A percentile compares a stretch with the other conserved stretches of the same genome.
phyloP scores from a whole-genome alignment of 2,329 filamentous ascomycete genomes.

The Diatrype stigma region DNA sequence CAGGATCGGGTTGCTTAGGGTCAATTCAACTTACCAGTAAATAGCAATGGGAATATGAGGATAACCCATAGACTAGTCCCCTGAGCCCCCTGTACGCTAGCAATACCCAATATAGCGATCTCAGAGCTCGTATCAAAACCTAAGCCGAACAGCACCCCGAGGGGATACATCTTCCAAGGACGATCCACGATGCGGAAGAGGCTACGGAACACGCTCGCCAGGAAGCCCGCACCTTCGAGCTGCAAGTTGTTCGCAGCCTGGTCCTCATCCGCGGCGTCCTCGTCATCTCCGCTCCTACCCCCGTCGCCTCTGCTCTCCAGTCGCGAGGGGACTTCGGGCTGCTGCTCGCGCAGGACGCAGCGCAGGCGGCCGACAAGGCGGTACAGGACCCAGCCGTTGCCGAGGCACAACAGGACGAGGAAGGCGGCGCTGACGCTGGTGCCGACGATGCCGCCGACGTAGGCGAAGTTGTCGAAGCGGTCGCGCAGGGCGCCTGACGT shows the following conservation, averaged over 20 bases:
- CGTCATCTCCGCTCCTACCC: conserved; percentile 12
- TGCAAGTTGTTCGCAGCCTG: conserved; percentile 51
- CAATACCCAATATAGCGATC: conserved; percentile 86
- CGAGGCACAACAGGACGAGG: conserved; percentile 73
- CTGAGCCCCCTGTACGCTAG: conserved; percentile 77
- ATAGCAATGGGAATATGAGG: conserved; percentile 82
- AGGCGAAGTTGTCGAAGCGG: conserved; percentile 75
- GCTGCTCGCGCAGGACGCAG: conserved; percentile 47
- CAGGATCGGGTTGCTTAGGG: background rate
- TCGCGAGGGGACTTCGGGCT: conserved; percentile 29
- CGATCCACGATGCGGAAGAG: conserved; percentile 71
- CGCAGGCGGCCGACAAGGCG: conserved; percentile 68
- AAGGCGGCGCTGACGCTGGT: conserved; percentile 82
- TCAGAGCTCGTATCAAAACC: conserved; percentile 96
- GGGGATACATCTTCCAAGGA: conserved; percentile 67
- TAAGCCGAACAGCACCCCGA: conserved; percentile 79
- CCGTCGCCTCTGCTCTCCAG: conserved; percentile 7
- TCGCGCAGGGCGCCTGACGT: conserved; percentile 79
- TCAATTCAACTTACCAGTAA: conserved; percentile 60
- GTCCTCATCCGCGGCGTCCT: conserved; percentile 14
- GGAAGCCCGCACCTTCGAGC: conserved; percentile 71
- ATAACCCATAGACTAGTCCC: conserved; percentile 94
- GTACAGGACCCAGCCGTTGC: conserved; percentile 82
- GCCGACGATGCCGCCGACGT: conserved; percentile 82
- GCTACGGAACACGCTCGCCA: conserved; percentile 66